These are phyloP conservation scores for Botryosphaeria dothidea DNA, from an alignment of 2,329 filamentous ascomycete genomes.

Conservation along the genomic window DNA sequence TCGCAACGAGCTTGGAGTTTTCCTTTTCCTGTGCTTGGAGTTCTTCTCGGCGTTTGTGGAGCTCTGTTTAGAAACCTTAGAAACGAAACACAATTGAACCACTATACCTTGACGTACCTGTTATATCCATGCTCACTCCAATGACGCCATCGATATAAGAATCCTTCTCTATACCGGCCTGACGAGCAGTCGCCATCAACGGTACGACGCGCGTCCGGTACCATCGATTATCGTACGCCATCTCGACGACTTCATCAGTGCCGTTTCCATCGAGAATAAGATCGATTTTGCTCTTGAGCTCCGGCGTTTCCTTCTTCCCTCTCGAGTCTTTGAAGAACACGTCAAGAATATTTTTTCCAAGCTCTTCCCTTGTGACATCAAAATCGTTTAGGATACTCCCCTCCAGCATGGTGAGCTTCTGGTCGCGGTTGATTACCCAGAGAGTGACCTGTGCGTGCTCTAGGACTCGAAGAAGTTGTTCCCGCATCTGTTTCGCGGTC, in stretches of 20 bases:
- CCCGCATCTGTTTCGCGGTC: conserved; percentile 64
- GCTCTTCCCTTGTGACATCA: conserved; percentile 42
- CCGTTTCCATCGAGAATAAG: conserved; percentile 63
- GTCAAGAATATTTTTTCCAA: conserved; percentile 65
- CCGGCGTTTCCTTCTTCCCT: conserved; percentile 34
- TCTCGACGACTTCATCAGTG: conserved; percentile 64
- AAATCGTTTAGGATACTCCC: conserved; percentile 53
- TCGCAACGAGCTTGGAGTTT: conserved; percentile 70
- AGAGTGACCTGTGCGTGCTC: conserved; percentile 74
- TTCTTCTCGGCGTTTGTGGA: conserved; percentile 65
- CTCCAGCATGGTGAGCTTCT: conserved; percentile 68
- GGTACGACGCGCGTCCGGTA: conserved; percentile 73
- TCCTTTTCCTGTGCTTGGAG: conserved; percentile 66
- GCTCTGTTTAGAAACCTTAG: conserved; percentile 50
- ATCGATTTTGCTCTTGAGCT: conserved; percentile 60
- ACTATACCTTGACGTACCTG: conserved; percentile 32
- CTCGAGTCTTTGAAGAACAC: conserved; percentile 52
- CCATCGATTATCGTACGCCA: conserved; percentile 61
- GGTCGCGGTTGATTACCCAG: conserved; percentile 67
- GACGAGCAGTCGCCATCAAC: conserved; percentile 58
- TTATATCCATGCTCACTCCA: conserved; percentile 78
- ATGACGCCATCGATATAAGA: conserved; percentile 69
- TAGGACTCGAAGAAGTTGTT: conserved; percentile 72
- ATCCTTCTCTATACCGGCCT: conserved; percentile 52
- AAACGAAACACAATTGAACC: background rate